Evolutionary conservation across 2,329 filamentous ascomycete species (phyloP), one percentile per base, ranked within the genome.

Genomic region (Fusarium beomiforme): DNA sequence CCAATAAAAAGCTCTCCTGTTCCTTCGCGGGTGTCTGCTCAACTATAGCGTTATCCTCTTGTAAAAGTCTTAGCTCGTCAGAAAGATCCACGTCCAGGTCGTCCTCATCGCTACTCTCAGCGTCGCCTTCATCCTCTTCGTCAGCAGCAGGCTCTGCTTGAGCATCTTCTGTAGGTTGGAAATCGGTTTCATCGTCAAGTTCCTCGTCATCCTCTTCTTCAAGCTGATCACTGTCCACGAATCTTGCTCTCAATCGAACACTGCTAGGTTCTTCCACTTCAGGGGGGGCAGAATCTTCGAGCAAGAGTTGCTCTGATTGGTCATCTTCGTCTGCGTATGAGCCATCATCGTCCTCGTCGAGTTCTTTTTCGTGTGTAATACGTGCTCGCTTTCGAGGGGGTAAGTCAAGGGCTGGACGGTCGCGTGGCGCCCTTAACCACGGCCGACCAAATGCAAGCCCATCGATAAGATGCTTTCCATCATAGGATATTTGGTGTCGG

Each of bases 361-460:
- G 78, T n/a, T 83, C 82, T 8, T 83, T 83, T n/a, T 85, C 81
- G 13, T 64, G 47, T 14, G 79, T 79, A 72, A 91, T 74, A 73
- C 89, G 85, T 37, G 86, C 87, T 74, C 88, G 87, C 78, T 96
- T 97, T 68, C 91, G 87, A 2, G 94, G 91, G 1, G 93, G 92
- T 19, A 97, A 93, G 16, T 86, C 83, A 41, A 97, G 83, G 1
- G 87, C 79, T 2, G 94, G 94, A 49, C 94, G 87, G 62, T 86
- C 85, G 11, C 85, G 84, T 1, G 87, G 85, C 3, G 82, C 76
- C 74, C 88, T 88, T 12, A 95, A 82, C 76, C 90, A 90, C 2
- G 92, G 90, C 65, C 91, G 88, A 5, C 95, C 95, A 78, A 95
- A 97, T 1, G 94, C 88, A 23, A 97, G 85, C 6, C 95, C 95